A percentile compares a stretch with the other conserved stretches of the same genome.
These are phyloP conservation scores for Dioscorea alata DNA, from an alignment of 106 monocot genomes.

Conservation along the genomic window DNA sequence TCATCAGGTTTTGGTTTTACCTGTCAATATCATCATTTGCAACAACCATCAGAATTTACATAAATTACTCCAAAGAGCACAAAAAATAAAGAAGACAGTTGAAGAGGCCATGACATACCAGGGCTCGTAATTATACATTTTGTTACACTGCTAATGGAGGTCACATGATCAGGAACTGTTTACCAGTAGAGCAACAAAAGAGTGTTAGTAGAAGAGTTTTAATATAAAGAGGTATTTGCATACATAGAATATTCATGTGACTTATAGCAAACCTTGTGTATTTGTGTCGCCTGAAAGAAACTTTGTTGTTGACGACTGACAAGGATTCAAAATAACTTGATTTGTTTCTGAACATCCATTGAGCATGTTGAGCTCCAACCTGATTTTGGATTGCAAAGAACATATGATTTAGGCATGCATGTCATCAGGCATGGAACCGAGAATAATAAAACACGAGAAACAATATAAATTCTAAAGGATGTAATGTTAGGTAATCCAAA, in stretches of 20 bases:
- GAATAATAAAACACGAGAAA: neutral
- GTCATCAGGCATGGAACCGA: neutral
- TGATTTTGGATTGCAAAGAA: slow-evolving; percentile 2
- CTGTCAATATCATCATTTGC: slow-evolving; percentile 1
- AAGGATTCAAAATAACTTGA: slow-evolving; percentile 46
- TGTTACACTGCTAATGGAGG: slow-evolving; percentile 19
- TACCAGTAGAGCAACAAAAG: neutral
- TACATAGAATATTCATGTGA: slow-evolving; percentile 4
- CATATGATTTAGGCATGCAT: slow-evolving; percentile 5
- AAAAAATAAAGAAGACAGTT: neutral
- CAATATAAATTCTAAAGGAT: neutral
- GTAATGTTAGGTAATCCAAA: neutral
- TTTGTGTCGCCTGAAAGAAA: slow-evolving; percentile 10
- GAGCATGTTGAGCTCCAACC: slow-evolving; percentile 9
- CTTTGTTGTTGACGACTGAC: slow-evolving; percentile 1
- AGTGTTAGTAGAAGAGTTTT: neutral
- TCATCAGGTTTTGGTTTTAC: slow-evolving; percentile 3
- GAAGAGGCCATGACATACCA: slow-evolving; percentile 13
- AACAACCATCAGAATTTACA: neutral
- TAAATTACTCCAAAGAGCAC: neutral
- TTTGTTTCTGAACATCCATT: neutral
- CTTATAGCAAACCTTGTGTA: slow-evolving; percentile 3
- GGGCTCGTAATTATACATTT: slow-evolving; percentile 21
- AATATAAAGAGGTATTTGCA: slow-evolving; percentile 5
- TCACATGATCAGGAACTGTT: slow-evolving; percentile 18